Conservation (phyloP, 176 grass and related monocot genomes). For the Lolium rigidum region DNA sequence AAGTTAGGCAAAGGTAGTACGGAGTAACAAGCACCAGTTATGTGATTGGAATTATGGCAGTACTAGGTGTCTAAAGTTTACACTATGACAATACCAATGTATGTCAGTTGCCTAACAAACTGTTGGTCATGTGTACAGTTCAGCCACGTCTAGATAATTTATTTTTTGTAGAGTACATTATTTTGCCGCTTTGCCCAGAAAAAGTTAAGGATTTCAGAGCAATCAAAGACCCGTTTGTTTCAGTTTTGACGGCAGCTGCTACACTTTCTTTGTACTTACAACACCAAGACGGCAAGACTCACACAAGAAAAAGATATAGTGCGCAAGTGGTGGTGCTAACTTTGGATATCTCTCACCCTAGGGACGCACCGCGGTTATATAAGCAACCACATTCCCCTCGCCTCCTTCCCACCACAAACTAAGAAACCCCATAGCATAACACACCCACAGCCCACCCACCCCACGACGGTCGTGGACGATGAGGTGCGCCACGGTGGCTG, state of each 20-base stretch:
- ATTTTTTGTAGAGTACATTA: neutral
- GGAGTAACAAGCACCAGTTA: neutral
- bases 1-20: neutral
- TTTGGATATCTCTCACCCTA: neutral
- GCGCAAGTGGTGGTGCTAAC: neutral
- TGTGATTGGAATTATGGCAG: neutral
- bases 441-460: neutral
- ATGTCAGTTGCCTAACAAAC: neutral
- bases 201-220: neutral
- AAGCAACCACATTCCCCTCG: neutral
- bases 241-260: neutral
- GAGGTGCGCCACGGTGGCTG: neutral
- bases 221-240: neutral
- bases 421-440: neutral
- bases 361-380: neutral
- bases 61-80: neutral
- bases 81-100: neutral
- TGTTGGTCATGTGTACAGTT: neutral
- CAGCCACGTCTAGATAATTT: neutral
- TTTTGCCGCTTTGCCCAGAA: neutral
- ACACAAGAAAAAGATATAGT: neutral
- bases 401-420: slow-evolving; percentile 48
- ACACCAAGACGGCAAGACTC: neutral
- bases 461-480: neutral
- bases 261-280: neutral